phyloP scores from a whole-genome alignment of 176 grass and related monocot genomes.

The Elaeis guineensis region DNA sequence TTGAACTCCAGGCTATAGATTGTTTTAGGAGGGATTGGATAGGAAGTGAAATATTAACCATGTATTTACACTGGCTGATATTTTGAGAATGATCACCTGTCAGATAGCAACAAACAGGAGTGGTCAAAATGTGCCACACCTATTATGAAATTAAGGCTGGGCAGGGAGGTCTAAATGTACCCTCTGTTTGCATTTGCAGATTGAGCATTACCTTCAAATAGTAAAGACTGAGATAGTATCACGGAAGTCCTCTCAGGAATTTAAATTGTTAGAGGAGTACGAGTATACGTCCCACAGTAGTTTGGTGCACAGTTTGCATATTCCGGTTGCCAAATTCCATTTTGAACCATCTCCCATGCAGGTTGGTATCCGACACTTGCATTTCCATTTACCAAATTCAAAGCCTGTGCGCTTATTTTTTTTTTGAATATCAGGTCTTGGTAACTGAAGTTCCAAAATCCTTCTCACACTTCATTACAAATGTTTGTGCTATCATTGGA shows the following conservation, averaged over 20 bases:
- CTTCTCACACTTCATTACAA: constrained; percentile 97
- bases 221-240: constrained; percentile 82
- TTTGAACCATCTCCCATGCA: constrained; percentile 93
- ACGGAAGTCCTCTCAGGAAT: constrained; percentile 41
- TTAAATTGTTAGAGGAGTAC: constrained; percentile 87
- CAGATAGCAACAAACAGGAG: too few relatives aligned
- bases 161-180: too few relatives aligned
- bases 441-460: constrained; percentile 82
- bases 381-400: too few relatives aligned
- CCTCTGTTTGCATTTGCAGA: constrained; percentile 38
- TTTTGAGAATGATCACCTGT: too few relatives aligned
- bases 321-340: constrained; percentile 97
- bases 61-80: too few relatives aligned
- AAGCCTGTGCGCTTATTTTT: too few relatives aligned
- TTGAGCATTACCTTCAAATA: constrained; percentile 97
- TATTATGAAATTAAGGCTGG: too few relatives aligned
- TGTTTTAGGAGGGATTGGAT: too few relatives aligned
- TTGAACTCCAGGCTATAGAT: too few relatives aligned
- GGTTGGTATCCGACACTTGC: constrained; percentile 23
- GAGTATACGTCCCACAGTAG: constrained; percentile 97
- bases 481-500: constrained; percentile 96
- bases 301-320: constrained; percentile 80
- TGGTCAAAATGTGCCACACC: too few relatives aligned
- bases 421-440: constrained; percentile 61
- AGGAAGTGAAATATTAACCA: too few relatives aligned